Base-by-base conservation (phyloP, 495 filamentous ascomycete species). In the Neurospora sp. region DNA sequence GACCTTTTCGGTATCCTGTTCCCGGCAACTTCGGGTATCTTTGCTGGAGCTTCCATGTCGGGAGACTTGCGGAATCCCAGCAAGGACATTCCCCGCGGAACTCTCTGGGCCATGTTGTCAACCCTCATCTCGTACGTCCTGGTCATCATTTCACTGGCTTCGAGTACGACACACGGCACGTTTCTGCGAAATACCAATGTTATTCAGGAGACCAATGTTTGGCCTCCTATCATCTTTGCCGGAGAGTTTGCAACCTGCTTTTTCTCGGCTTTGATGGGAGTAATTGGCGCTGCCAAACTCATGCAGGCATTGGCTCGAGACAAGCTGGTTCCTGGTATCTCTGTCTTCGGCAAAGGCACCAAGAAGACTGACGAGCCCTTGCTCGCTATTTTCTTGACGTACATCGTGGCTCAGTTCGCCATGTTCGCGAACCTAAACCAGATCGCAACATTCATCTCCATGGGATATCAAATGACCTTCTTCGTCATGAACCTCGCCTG, bases 1-100 rank as follows among this genome's bases (percentile, higher is more conserved):
- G 89, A 94, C 74, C 85, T 97, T 23, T 97, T 97, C 81, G 93
- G 93, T 18, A 93, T 97, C 72, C 79, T 97, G 12, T 97, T 94
- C 75, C 93, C 93, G 66, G 93, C 93, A 0, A 96, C 93, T 14
- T 86, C 86, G 35, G 88, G 88, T 4, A 89, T 90, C 70, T 89
- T 89, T 76, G 88, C 88, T 40, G 93, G 93, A n/a, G 93, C 93
- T 4, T 94, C 91, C 74, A 96, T 97, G 93, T 96, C 93, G 11
- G 93, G 93, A 3, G 93, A 97, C 80, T 78, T 97, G 48, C 90
- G 87, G 73, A 90, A 94, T 72, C 93, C 93, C 8, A 94, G 92
- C 85, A 93, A 92, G 76, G 88, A 92, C 3, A 96, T 97, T 71
- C 93, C 93, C 0, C 90, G 87, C 76, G 93, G 93, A 7, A 97